Evolutionary conservation across 495 filamentous ascomycete species (phyloP), one percentile per base, ranked within the genome.

Genomic region (Xylaria acuta): DNA sequence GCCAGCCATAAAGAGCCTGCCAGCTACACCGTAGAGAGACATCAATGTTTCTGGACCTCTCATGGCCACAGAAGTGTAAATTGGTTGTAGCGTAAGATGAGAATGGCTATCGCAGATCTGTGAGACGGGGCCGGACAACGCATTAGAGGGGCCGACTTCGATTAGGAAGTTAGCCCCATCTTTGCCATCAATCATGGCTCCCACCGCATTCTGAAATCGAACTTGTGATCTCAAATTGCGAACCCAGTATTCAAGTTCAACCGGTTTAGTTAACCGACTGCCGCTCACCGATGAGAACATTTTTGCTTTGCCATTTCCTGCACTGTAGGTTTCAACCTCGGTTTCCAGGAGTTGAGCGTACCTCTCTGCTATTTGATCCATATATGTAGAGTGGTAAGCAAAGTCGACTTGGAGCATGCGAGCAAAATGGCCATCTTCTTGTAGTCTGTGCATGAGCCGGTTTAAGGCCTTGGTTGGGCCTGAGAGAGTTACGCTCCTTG

Each of bases 11-110:
- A 78, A 75, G 32, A 85, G 64, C 62, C 56, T 47, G 0, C 83
- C 83, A 38, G 76, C 76, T 1, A 77, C 68, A 25, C 40, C 74
- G 0, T 81, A 63, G 1, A 77, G 49, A 0, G 75, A 76, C 11
- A 76, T 75, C 12, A 78, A 32, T 6, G 67, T 78, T 1, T 75
- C 74, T 1, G 73, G 64, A 5, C 68, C 75, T 4, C 80, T 60
- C 32, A 5, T 11, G 9, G 32, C 5, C 14, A 36, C 11, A 5
- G 58, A 38, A 38, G 32, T 38, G 34, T 36, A 36, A 58, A 2
- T 22, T 32, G 54, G 30, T 40, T 16, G 30, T 22, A 36, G 34
- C 20, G 30, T 40, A 18, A n/a, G 58, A 11, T 60, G 30, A 5
- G 11, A 22, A 4, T 32, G 30, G 18, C 58, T 36, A 36, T 60